Percentiles rank a stretch among this genome's conserved stretches.
Conservation (phyloP, 2,329 filamentous ascomycete genomes). For the Penicillium crustosum region DNA sequence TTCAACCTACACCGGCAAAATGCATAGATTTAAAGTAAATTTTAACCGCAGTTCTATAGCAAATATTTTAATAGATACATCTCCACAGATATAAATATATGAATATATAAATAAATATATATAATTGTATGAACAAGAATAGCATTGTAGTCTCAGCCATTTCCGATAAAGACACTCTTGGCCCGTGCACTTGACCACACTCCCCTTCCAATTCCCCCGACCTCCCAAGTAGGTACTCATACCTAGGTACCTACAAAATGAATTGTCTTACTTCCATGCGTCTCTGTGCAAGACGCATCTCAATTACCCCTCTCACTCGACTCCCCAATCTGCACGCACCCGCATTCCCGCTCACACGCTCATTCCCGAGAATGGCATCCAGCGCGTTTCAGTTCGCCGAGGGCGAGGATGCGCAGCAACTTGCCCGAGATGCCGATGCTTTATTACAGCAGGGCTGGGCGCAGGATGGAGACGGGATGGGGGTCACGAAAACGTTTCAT, state of each 20-base stretch:
- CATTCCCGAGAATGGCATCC: constrained; percentile 20
- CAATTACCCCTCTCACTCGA: neutral
- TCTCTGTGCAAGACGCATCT: neutral
- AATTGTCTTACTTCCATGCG: constrained; percentile 4
- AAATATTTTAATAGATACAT: neutral
- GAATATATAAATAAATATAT: neutral
- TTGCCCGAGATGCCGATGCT: constrained; percentile 24
- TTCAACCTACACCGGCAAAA: too few relatives aligned
- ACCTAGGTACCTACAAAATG: neutral
- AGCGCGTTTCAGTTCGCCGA: constrained; percentile 29
- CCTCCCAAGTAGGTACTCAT: neutral
- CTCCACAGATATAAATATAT: neutral
- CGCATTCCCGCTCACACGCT: neutral
- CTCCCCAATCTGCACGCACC: neutral
- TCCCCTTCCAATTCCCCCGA: neutral
- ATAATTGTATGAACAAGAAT: neutral
- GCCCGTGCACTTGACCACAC: neutral
- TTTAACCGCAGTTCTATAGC: neutral
- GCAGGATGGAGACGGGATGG: constrained; percentile 35
- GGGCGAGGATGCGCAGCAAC: constrained; percentile 29
- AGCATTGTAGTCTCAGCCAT: neutral
- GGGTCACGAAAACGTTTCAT: constrained; percentile 40
- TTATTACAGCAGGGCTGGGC: constrained; percentile 35
- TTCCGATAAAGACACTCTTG: neutral
- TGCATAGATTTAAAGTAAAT: neutral